These are phyloP conservation scores for Thinopyrum elongatum DNA, from an alignment of 176 grass and related monocot genomes.

Conservation along the genomic window DNA sequence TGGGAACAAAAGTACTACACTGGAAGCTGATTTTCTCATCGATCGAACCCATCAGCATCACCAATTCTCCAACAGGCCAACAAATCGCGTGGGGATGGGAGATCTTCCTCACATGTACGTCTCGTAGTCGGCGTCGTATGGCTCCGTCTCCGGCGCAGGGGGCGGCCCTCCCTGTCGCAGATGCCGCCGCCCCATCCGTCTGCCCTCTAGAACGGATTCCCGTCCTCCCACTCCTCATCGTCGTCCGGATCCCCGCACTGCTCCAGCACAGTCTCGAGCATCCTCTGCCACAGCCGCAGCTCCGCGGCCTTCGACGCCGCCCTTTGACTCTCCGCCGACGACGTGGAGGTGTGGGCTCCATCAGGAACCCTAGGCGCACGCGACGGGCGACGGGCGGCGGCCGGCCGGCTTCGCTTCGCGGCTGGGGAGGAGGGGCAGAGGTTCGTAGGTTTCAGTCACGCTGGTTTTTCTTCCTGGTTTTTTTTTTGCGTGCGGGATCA, in stretches of 20 bases:
- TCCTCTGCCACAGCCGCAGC: too few species aligned
- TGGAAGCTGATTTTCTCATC: background rate
- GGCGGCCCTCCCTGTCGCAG: slow-evolving; percentile 25
- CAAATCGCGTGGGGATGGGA: background rate
- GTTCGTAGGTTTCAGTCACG: too few species aligned
- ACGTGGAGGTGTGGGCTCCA: too few species aligned
- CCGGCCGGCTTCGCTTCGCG: too few species aligned
- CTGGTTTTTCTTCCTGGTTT: too few species aligned
- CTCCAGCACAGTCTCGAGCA: background rate
- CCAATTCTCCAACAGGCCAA: background rate
- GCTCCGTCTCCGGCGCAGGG: background rate
- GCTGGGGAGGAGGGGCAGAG: too few species aligned
- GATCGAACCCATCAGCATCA: background rate
- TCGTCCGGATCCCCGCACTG: background rate
- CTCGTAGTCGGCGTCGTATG: slow-evolving; percentile 53
- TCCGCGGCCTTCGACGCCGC: background rate
- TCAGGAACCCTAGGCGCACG: too few species aligned
- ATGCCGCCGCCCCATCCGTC: background rate
- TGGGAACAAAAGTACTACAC: background rate
- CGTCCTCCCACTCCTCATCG: too few species aligned
- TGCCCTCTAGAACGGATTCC: too few species aligned
- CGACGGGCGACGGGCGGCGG: too few species aligned
- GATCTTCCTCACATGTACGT: slow-evolving; percentile 51
- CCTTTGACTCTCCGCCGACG: too few species aligned
- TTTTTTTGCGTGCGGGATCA: too few species aligned